phyloP scores from a whole-genome alignment of 495 filamentous ascomycete species.

The Talaromyces thailandensis region DNA sequence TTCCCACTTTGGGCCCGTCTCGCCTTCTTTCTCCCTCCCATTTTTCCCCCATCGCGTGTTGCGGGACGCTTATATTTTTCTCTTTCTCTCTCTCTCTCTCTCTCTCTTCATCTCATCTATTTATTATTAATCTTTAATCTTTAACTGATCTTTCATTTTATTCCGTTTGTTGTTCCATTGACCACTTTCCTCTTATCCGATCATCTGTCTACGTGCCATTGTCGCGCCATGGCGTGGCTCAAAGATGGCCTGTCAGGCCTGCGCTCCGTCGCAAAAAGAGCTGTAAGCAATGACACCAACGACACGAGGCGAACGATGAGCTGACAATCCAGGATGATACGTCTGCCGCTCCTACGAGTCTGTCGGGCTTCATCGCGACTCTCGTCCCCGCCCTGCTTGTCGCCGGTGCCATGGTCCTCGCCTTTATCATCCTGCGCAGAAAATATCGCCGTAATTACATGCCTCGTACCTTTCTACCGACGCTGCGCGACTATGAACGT shows the following conservation, averaged over 20 bases:
- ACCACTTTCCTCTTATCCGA: neutral
- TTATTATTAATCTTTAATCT: neutral
- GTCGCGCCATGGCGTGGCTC: conserved; percentile 2
- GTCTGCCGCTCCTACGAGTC: neutral
- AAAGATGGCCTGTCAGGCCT: neutral
- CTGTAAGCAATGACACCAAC: neutral
- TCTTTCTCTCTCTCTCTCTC: neutral
- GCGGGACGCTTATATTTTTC: neutral
- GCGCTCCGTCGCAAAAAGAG: neutral
- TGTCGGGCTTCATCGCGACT: conserved; percentile 56
- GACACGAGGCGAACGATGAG: neutral
- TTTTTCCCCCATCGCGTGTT: neutral
- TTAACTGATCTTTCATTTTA: neutral
- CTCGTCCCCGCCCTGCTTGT: conserved; percentile 60
- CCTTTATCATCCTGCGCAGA: conserved; percentile 72
- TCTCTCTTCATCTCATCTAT: neutral
- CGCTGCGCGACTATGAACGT: conserved; percentile 56
- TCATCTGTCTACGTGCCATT: neutral
- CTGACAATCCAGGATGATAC: neutral
- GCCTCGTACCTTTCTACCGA: conserved; percentile 79
- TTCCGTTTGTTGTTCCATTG: neutral
- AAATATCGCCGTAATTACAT: conserved; percentile 72
- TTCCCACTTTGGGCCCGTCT: neutral
- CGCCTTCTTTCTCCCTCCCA: neutral
- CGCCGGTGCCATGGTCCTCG: conserved; percentile 50